Evolutionary conservation across 2,329 filamentous ascomycete species (phyloP).

Genomic region (Drechslerella stenobrocha): DNA sequence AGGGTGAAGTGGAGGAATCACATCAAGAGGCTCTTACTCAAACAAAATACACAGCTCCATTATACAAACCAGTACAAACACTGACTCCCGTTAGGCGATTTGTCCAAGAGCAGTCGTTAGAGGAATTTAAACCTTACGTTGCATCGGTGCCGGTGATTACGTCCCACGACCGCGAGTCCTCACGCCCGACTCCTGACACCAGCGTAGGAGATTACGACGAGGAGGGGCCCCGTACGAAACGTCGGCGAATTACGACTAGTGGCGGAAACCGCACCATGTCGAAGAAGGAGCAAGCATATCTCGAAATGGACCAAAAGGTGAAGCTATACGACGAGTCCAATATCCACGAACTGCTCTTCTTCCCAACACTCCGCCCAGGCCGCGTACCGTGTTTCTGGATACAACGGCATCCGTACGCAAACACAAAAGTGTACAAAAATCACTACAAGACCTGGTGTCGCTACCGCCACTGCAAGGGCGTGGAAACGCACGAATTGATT

Average conservation of each 20-base stretch:
- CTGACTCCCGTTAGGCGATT: background rate
- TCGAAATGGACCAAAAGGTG: conserved; percentile 42
- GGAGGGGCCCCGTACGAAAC: conserved; percentile 4
- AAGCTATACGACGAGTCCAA: conserved; percentile 36
- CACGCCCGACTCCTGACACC: no score
- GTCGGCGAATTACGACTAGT: conserved; percentile 6
- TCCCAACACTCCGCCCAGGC: conserved; percentile 12
- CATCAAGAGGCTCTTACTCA: conserved; percentile 8
- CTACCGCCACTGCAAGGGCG: conserved; percentile 39
- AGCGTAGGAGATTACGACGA: conserved; percentile 5
- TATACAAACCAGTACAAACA: background rate
- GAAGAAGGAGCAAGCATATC: conserved; percentile 42
- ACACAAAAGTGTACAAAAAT: conserved; percentile 33
- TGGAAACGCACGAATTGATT: conserved; percentile 38
- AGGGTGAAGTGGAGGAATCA: conserved; percentile 41
- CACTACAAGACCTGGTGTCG: conserved; percentile 44
- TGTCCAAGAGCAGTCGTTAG: background rate
- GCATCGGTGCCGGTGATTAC: no score
- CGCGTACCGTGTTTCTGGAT: conserved; percentile 36
- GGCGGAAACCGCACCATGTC: conserved; percentile 25
- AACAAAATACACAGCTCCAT: background rate
- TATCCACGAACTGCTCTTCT: conserved; percentile 32
- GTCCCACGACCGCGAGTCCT: no score
- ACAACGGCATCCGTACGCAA: conserved; percentile 43
- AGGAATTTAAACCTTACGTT: no score